Evolutionary conservation across 345 rosid genomes (phyloP), one percentile per base, ranked within the genome.

Genomic region (Draba incana): DNA sequence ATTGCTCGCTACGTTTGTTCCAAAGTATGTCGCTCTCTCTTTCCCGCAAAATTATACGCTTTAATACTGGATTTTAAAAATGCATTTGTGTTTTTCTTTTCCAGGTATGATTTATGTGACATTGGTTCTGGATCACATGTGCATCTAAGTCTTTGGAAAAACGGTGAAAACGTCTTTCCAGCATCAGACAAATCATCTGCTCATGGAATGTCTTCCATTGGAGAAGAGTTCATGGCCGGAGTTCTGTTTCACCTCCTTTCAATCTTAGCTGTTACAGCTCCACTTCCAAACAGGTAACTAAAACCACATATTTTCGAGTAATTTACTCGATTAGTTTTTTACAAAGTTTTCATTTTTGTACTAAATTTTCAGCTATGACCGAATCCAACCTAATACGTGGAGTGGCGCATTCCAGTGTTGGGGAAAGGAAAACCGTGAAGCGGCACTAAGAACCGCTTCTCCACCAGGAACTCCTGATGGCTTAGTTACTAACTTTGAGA

Each of bases 341-440:
- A 3, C 15, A n/a, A 46, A 27, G 51, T 64, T 54, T 15, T 38
- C 1, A 10, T 2, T 2, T 15, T 37, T 37, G 10, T 9, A 23
- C 7, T 61, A 68, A 42, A 68, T 15, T 13, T 77, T 39, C 53
- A 94, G 99, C 77, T 94, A 94, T 79, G 96, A 94, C 72, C 95
- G 98, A 16, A 80, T 94, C 68, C 92, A 89, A 70, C 99, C 99
- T 10, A 85, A 91, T 65, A 87, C 86, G 52, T 94, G 97, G 96
- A 91, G 90, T 58, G 99, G 97, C 67, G 99, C 99, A 63, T 94
- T 82, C 68, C 88, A 82, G n/a, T 89, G 99, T 77, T 94, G 99
- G 99, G 99, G 99, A n/a, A 87, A 83, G 54, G 97, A 94, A 77
- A 94, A 91, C 78, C 84, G 97, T 20, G 99, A 91, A 74, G 91